phyloP scores from a whole-genome alignment of 2,329 filamentous ascomycete species.

The Diaporthe sp. region DNA sequence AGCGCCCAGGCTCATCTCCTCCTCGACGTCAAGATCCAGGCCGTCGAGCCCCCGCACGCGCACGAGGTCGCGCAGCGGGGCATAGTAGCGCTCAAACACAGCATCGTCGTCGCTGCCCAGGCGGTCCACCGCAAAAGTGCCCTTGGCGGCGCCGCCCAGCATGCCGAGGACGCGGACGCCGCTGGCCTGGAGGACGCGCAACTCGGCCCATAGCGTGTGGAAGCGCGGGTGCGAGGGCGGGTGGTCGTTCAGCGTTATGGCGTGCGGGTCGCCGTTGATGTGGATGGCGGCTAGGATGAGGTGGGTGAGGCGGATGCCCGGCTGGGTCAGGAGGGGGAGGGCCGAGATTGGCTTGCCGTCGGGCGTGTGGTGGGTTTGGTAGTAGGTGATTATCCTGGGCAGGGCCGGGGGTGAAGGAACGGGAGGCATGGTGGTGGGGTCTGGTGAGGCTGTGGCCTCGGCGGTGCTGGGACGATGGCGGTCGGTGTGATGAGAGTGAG shows the following conservation, averaged over 20 bases:
- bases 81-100: constrained; percentile 77
- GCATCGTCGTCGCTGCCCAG: constrained; percentile 59
- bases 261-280: constrained; percentile 73
- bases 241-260: constrained; percentile 81
- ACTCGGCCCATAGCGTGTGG: constrained; percentile 76
- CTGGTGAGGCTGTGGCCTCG: too few species aligned
- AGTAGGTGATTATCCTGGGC: constrained; percentile 49
- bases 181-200: constrained; percentile 72
- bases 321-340: constrained; percentile 52
- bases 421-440: constrained; percentile 42
- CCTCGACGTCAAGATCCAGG: constrained; percentile 81
- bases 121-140: constrained; percentile 65
- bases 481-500: constrained; percentile 9
- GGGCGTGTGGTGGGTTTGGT: constrained; percentile 55
- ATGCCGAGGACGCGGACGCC: constrained; percentile 83
- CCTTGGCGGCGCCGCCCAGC: constrained; percentile 82
- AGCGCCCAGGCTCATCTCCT: constrained; percentile 73
- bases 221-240: constrained; percentile 71
- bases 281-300: constrained; percentile 84
- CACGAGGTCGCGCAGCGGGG: constrained; percentile 71
- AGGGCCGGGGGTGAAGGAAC: constrained; percentile 39
- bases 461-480: not conserved
- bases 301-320: constrained; percentile 67
- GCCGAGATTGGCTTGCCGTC: constrained; percentile 51
- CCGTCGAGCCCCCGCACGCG: constrained; percentile 68